Percentiles rank a stretch among this genome's conserved stretches.
phyloP scores from a whole-genome alignment of 164 flowering plant genomes.

The Taxillus chinensis region DNA sequence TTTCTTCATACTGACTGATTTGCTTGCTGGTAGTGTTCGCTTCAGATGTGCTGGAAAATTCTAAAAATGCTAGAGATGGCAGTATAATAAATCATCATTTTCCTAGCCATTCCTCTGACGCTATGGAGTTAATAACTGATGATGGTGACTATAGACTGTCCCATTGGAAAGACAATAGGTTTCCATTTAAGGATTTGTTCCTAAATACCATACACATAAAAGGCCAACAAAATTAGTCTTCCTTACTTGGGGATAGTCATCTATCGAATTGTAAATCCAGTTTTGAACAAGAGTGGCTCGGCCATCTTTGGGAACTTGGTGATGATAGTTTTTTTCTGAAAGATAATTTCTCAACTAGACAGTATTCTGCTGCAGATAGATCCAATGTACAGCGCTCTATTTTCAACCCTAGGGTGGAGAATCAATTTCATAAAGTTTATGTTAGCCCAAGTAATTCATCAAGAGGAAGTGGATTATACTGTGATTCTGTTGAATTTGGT shows the following conservation, averaged over 20 bases:
- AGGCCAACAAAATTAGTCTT: conserved; percentile 14
- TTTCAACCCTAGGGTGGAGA: conserved; percentile 14
- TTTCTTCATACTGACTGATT: background rate
- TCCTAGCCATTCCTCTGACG: conserved; percentile 4
- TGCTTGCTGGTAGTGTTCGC: conserved; percentile 7
- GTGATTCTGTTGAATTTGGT: conserved; percentile 11
- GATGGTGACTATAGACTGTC: conserved; percentile 10
- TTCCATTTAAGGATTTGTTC: conserved; percentile 5
- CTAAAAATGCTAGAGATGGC: conserved; percentile 17
- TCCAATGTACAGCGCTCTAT: conserved; percentile 9
- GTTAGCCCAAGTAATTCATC: conserved; percentile 11
- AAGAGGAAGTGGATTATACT: conserved; percentile 6
- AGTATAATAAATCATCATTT: conserved; percentile 13
- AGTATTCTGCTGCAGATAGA: conserved; percentile 10
- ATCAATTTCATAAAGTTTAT: conserved; percentile 16
- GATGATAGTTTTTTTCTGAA: conserved; percentile 9
- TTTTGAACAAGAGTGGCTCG: conserved; percentile 9
- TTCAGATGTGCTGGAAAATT: conserved; percentile 17
- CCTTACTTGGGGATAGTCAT: conserved; percentile 14
- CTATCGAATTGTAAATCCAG: conserved; percentile 8
- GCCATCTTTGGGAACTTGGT: conserved; percentile 10
- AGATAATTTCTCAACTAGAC: conserved; percentile 13
- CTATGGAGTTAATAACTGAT: conserved; percentile 12
- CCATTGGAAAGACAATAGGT: conserved; percentile 8
- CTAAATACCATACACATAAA: conserved; percentile 12